phyloP scores from a whole-genome alignment of 495 filamentous ascomycete species.

The Xylaria intraflava region DNA sequence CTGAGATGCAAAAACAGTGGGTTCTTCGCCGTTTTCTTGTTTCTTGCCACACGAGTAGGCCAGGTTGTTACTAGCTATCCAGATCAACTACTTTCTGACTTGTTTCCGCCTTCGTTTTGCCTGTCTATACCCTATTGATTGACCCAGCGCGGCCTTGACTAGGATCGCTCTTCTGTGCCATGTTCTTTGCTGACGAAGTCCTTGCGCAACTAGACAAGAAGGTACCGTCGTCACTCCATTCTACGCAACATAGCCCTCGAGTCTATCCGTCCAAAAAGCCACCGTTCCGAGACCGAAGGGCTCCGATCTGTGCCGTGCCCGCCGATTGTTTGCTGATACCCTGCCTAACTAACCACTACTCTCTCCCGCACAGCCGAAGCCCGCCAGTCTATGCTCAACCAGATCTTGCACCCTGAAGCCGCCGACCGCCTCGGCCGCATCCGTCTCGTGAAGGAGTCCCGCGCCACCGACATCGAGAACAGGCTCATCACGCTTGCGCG shows the following conservation, averaged over 20 bases:
- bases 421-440: conserved; percentile 91
- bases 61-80: too few species aligned
- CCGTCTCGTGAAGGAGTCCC: conserved; percentile 87
- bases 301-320: neutral
- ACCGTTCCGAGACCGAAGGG: too few species aligned
- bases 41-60: too few species aligned
- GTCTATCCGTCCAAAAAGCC: too few species aligned
- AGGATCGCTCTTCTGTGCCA: neutral
- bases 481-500: conserved; percentile 86
- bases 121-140: too few species aligned
- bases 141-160: neutral
- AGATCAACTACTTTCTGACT: too few species aligned
- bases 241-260: too few species aligned
- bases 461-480: conserved; percentile 87
- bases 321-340: neutral
- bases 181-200: neutral
- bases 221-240: neutral
- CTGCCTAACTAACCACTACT: conserved; percentile 1
- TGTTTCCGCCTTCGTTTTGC: neutral
- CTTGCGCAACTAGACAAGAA: neutral
- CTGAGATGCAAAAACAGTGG: conserved; percentile 57
- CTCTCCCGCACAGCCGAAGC: conserved; percentile 46
- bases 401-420: conserved; percentile 91
- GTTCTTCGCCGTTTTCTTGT: conserved; percentile 8
- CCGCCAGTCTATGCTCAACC: conserved; percentile 70